phyloP scores from a whole-genome alignment of 805 yeast species.

The Komagataella mondaviorum region DNA sequence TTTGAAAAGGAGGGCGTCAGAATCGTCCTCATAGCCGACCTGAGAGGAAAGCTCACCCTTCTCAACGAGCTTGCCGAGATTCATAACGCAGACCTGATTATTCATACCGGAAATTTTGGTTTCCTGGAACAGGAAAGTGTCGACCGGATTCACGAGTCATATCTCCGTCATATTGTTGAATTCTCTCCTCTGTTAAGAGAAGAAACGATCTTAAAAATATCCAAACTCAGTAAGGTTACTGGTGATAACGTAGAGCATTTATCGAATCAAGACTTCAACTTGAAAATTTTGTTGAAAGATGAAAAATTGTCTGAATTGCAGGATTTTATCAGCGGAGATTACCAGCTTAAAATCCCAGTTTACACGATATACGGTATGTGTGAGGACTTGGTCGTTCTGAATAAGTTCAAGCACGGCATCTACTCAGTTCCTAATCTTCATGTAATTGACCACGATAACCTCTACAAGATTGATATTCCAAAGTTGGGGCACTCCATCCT shows the following conservation, averaged over 20 bases:
- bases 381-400: constrained; percentile 59
- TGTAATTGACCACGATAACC: constrained; percentile 45
- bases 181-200: constrained; percentile 46
- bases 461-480: constrained; percentile 25
- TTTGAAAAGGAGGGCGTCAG: constrained; percentile 18
- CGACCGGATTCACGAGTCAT: constrained; percentile 38
- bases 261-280: constrained; percentile 20
- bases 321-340: constrained; percentile 29
- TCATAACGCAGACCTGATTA: constrained; percentile 34
- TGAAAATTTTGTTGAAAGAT: constrained; percentile 20
- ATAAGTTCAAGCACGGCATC: constrained; percentile 43
- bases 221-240: constrained; percentile 32
- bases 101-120: constrained; percentile 75
- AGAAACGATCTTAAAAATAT: constrained; percentile 33
- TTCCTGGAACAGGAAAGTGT: constrained; percentile 52
- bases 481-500: constrained; percentile 31
- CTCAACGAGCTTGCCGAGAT: constrained; percentile 34
- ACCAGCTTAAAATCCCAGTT: constrained; percentile 40
- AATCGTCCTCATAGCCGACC: constrained; percentile 38
- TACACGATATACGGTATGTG: constrained; percentile 69
- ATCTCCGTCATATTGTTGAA: constrained; percentile 51
- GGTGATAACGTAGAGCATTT: constrained; percentile 26
- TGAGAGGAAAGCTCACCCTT: constrained; percentile 36
- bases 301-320: constrained; percentile 38
- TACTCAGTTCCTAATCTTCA: constrained; percentile 41